Base-by-base conservation (phyloP, 208 protist genomes). In the Leishmania martiniquensis region DNA sequence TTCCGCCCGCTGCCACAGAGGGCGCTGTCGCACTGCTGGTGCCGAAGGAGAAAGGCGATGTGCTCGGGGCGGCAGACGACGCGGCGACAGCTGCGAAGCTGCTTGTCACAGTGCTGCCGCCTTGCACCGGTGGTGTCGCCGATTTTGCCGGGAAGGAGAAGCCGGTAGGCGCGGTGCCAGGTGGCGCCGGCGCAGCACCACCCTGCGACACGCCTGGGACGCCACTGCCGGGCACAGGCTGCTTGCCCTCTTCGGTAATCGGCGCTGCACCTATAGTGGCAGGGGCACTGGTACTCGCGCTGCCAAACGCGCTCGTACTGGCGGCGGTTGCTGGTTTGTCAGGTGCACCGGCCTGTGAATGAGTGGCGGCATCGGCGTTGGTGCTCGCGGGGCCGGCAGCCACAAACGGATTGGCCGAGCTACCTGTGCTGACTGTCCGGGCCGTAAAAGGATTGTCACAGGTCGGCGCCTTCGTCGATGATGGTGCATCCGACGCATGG, bases 361-460 rank as follows among this genome's bases (percentile, higher is more conserved):
- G 52, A 17, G 37, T 13, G 6, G 67, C n/a, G 44, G 47, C 22
- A 9, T 10, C 34, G 29, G n/a, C 42, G 15, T 12, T 72, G 17
- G 5, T 10, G 67, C 39, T 72, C 13, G 45, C 4, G 29, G 67
- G 55, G 42, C n/a, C 67, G 1, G n/a, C 44, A 51, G 55, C 15
- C 29, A 45, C 29, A 39, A 72, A 72, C 67, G 37, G 52, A 37
- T 42, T 25, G n/a, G 22, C 29, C 10, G 42, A 34, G 9, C 5
- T 57, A 15, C 49, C 65, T 17, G 7, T 7, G 0, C 69, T 67
- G 1, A n/a, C 37, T 39, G 52, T 0, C 34, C 51, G 34, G 6
- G 75, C 29, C 4, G 12, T 25, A 68, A 78, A 78, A 0, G 75
- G 65, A 29, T 55, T 72, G 0, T 25, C 45, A 39, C n/a, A 45